These are phyloP conservation scores for Chaetomium tenue DNA, from an alignment of 495 filamentous ascomycete genomes.

Conservation along the genomic window DNA sequence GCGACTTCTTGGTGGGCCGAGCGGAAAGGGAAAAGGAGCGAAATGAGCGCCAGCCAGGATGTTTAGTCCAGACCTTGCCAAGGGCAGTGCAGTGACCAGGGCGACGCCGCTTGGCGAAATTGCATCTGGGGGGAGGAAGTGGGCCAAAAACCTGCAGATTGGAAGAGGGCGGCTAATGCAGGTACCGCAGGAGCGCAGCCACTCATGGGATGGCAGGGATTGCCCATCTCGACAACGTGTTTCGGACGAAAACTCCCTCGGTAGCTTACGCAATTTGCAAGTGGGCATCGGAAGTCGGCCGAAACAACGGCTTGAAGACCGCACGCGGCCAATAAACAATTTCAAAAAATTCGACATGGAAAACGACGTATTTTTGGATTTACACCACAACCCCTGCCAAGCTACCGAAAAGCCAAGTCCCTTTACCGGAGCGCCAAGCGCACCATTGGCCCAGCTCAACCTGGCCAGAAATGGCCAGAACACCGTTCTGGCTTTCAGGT, in stretches of 20 bases:
- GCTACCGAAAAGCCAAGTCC: background rate
- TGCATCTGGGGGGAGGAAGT: conserved; percentile 21
- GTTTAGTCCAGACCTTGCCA: conserved; percentile 29
- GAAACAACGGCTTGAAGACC: background rate
- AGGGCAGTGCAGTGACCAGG: conserved; percentile 20
- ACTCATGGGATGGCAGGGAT: conserved; percentile 16
- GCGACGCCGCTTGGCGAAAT: conserved; percentile 37
- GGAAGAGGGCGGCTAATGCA: conserved; percentile 28
- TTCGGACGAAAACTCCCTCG: background rate
- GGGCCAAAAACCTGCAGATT: conserved; percentile 18
- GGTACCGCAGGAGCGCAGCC: conserved; percentile 23
- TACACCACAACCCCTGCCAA: background rate
- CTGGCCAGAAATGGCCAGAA: background rate
- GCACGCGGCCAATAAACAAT: too few relatives aligned
- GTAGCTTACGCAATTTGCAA: conserved; percentile 2
- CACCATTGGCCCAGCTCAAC: background rate
- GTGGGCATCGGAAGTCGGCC: background rate
- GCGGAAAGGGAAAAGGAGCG: conserved; percentile 36
- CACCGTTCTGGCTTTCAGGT: background rate
- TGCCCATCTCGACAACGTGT: conserved; percentile 4
- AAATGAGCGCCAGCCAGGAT: conserved; percentile 38
- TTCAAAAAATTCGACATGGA: background rate
- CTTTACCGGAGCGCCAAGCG: background rate
- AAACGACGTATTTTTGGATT: background rate
- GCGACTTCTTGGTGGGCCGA: conserved; percentile 5